A percentile compares a stretch with the other conserved stretches of the same genome.
Conservation (phyloP, 148 eudicot genomes). For the Fagopyrum esculentum region DNA sequence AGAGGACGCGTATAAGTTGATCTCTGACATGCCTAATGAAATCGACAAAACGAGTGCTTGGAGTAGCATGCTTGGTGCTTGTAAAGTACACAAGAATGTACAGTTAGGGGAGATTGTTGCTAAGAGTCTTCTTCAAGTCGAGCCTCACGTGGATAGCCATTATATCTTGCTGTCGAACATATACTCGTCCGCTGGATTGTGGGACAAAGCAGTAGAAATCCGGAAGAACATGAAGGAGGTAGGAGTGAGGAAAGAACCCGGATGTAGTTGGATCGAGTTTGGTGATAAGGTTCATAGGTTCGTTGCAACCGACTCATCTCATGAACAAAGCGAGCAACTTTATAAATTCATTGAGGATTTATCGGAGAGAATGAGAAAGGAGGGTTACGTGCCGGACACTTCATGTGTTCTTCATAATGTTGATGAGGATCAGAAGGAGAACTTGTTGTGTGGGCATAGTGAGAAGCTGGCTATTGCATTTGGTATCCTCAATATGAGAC, state of each 20-base stretch:
- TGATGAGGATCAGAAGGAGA: slow-evolving; percentile 46
- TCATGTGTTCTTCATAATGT: slow-evolving; percentile 64
- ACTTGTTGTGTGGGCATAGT: slow-evolving; percentile 46
- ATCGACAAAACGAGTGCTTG: slow-evolving; percentile 51
- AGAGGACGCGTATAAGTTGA: slow-evolving; percentile 48
- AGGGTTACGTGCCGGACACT: slow-evolving; percentile 59
- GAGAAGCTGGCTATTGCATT: slow-evolving; percentile 56
- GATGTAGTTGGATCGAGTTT: slow-evolving; percentile 82
- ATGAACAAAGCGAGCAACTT: slow-evolving; percentile 45
- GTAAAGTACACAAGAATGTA: slow-evolving; percentile 59
- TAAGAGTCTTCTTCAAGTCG: slow-evolving; percentile 42
- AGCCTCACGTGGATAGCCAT: slow-evolving; percentile 68
- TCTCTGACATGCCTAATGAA: slow-evolving; percentile 47
- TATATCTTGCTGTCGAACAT: slow-evolving; percentile 72
- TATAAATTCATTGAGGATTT: slow-evolving; percentile 35
- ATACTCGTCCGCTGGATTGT: slow-evolving; percentile 56
- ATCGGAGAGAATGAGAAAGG: slow-evolving; percentile 45
- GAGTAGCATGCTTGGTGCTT: slow-evolving; percentile 85
- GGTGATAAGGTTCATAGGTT: slow-evolving; percentile 61
- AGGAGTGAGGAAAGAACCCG: slow-evolving; percentile 81
- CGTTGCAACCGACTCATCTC: slow-evolving; percentile 55
- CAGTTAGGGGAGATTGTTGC: slow-evolving; percentile 74
- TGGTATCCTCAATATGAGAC: slow-evolving; percentile 48
- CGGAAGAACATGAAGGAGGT: slow-evolving; percentile 51
- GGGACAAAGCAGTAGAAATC: slow-evolving; percentile 62